These are phyloP conservation scores for Hericium alpestre DNA, from an alignment of 768 basidiomycete species.

Conservation along the genomic window DNA sequence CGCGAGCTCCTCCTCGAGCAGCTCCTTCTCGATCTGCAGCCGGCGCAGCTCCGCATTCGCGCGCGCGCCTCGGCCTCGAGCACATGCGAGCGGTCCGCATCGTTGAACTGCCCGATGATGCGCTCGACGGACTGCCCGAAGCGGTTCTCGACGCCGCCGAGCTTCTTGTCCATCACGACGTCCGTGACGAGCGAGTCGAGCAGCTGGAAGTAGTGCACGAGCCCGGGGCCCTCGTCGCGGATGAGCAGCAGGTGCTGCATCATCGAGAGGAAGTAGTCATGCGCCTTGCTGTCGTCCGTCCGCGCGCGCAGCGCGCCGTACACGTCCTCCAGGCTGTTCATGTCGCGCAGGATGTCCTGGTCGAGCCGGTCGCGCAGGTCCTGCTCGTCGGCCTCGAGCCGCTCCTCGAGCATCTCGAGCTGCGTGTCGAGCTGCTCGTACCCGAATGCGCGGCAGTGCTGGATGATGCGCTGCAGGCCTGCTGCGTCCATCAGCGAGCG, in stretches of 20 bases:
- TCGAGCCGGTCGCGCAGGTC: conserved; percentile 66
- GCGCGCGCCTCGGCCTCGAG: conserved; percentile 66
- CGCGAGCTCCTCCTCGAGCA: conserved; percentile 70
- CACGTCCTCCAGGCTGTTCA: conserved; percentile 77
- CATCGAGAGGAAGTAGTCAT: conserved; percentile 83
- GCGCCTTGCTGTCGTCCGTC: conserved; percentile 68
- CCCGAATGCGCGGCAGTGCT: conserved; percentile 55
- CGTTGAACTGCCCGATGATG: conserved; percentile 82
- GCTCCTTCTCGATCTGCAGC: conserved; percentile 73
- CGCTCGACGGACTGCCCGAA: conserved; percentile 85
- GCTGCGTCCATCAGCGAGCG: conserved; percentile 85
- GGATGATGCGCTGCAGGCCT: conserved; percentile 65
- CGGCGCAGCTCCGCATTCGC: conserved; percentile 53
- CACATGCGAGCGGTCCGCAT: conserved; percentile 73
- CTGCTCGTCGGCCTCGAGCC: conserved; percentile 67
- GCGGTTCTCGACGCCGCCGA: conserved; percentile 72
- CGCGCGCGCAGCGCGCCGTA: conserved; percentile 73
- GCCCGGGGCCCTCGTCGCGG: conserved; percentile 73
- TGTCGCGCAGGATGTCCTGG: conserved; percentile 62
- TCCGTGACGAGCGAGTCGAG: conserved; percentile 84
- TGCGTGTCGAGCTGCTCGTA: conserved; percentile 57
- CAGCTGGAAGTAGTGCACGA: conserved; percentile 84
- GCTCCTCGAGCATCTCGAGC: conserved; percentile 45
- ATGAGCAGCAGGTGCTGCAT: conserved; percentile 90
- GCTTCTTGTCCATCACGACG: conserved; percentile 86